Base-by-base conservation (phyloP, 2,329 filamentous ascomycete species). In the Verticillium zaregamsianum region DNA sequence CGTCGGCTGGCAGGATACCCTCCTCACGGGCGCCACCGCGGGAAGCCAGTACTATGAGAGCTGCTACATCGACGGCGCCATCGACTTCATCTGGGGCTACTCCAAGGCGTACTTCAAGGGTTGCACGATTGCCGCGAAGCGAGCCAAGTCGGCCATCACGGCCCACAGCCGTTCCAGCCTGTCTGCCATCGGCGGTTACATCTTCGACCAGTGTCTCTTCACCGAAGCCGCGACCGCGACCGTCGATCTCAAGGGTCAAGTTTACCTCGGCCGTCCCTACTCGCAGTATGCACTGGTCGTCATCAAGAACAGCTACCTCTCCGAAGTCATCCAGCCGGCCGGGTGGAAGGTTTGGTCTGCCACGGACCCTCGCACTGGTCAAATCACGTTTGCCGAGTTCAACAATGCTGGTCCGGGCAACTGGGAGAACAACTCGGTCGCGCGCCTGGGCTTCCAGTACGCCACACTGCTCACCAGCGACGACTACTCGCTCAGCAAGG, bases 191-290 rank as follows among this genome's bases (percentile, higher is more conserved):
- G 84, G 79, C 72, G 85, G 84, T 66, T 70, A 68, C 58, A 66
- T 70, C 33, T 68, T 70, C 40, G 68, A 70, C 39, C 64, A 70
- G 61, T 69, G 68, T 61, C 61, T 86, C 49, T 80, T 86, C 73
- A 83, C 84, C 73, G 80, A 82, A 59, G 80, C 76, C 56, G 76
- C 71, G 55, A 69, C 85, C 40, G 59, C 68, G 1, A 65, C 72
- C 5, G 79, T 59, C 9, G 61, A 63, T 14, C 58, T 63, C 25
- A 63, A 59, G 8, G 45, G 78, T 1, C 71, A 73, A 2, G 80
- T 77, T 64, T 85, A 80, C 63, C 79, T 86, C 31, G 83, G 83
- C 5, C 77, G 83, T 3, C 83, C 83, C 25, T 86, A 82, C 80
- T 69, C 75, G 35, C 72, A 77, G 60, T 84, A 80, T 62, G 77